These are phyloP conservation scores for Ascochyta viciae-villosae DNA, from an alignment of 2,329 filamentous ascomycete genomes.

Conservation along the genomic window DNA sequence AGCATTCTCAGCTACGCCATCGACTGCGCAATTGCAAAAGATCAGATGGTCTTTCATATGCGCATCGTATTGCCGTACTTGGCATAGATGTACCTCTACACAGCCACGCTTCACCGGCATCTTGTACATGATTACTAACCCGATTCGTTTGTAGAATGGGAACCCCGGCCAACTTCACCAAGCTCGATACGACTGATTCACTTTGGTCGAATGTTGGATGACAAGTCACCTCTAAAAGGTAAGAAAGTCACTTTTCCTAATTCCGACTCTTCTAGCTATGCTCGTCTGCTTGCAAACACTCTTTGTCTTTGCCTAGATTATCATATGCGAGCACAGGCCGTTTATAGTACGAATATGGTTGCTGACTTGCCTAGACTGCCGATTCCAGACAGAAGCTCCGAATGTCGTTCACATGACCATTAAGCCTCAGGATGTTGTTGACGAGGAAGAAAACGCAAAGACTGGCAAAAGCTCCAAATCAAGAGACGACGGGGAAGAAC, in stretches of 20 bases:
- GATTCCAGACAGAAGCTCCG: slow-evolving; percentile 73
- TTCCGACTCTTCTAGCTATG: not conserved
- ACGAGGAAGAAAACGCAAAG: slow-evolving; percentile 80
- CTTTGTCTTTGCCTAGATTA: not conserved
- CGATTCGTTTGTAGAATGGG: slow-evolving; percentile 70
- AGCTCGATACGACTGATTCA: slow-evolving; percentile 90
- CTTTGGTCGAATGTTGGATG: slow-evolving; percentile 88
- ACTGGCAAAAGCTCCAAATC: slow-evolving; percentile 62
- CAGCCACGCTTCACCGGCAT: slow-evolving; percentile 14
- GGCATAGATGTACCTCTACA: slow-evolving; percentile 13
- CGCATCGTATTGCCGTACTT: slow-evolving; percentile 6
- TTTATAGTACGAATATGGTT: not conserved
- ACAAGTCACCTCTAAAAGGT: slow-evolving; percentile 87
- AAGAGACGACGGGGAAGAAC: slow-evolving; percentile 63
- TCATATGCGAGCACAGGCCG: not conserved
- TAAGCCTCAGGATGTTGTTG: slow-evolving; percentile 80
- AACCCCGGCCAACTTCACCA: slow-evolving; percentile 82
- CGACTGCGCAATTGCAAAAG: slow-evolving; percentile 1
- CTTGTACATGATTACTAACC: slow-evolving; percentile 28
- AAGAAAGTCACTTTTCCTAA: slow-evolving; percentile 27
- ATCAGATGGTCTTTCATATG: slow-evolving; percentile 8
- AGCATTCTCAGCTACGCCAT: not conserved
- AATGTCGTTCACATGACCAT: slow-evolving; percentile 97
- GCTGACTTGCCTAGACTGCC: slow-evolving; percentile 67
- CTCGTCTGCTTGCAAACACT: not conserved